Evolutionary conservation across 305 asterid genomes (phyloP), one percentile per base, ranked within the genome.

Genomic region (Fraxinus platypoda): DNA sequence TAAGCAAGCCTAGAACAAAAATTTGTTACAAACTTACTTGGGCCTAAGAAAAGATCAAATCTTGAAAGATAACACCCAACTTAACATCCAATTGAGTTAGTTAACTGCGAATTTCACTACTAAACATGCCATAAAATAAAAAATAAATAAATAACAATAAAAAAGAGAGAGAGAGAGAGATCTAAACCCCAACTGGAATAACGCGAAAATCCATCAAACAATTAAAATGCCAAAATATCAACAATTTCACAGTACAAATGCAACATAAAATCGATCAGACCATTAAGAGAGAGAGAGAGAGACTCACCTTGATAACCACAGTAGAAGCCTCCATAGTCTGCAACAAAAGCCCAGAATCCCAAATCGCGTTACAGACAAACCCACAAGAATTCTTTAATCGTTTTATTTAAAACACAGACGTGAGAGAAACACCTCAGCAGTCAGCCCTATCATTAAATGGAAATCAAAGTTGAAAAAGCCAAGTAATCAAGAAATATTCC

Each of bases 261-360:
- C 38, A 75, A 17, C 35, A 70, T 0, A 37, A 23, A 34, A 38
- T 19, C 66, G 73, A 82, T 34, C 0, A 31, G 78, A 74, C 23
- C 35, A 59, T 41, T 9, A 9, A 31, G 75, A 35, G 28, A 17
- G 75, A 25, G 12, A n/a, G 64, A 23, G 7, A 2, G 0, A 31
- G 34, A 15, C 85, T 4, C 6, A 93, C 98, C 96, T 93, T 94
- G 90, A 94, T 85, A 78, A 94, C 98, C 7, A 89, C 43, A 83
- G 84, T 79, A 37, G 92, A 84, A 77, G 85, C 82, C 76, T 76
- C 87, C 89, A 89, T 79, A 81, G 87, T 81, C 38, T 82, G 31
- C 59, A 80, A 37, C 68, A 75, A 31, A 35, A 80, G 70, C 37
- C 77, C 76, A 31, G 75, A 77, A 73, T 73, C 84, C 57, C 59